Conservation (phyloP, 164 flowering plant species). For the Nymphaea colorata region DNA sequence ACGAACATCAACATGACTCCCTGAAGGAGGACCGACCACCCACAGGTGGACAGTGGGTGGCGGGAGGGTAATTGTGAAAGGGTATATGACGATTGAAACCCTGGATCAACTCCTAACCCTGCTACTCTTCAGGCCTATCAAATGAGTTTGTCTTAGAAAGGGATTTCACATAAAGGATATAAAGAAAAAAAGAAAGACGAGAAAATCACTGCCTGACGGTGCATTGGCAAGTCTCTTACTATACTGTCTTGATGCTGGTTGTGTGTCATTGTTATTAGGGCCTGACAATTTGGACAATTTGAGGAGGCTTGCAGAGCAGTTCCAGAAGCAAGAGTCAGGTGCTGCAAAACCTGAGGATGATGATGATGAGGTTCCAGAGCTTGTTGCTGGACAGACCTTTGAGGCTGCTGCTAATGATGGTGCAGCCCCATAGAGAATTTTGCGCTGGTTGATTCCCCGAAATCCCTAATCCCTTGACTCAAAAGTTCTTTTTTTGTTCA, state of each 20-base stretch:
- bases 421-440: background rate
- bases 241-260: background rate
- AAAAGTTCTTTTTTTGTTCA: background rate
- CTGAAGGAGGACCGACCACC: too few species aligned
- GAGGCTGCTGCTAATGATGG: constrained; percentile 45
- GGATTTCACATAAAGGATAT: too few species aligned
- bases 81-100: too few species aligned
- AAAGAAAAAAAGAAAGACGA: background rate
- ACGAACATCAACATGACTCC: too few species aligned
- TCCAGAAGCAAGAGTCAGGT: constrained; percentile 41
- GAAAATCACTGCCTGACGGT: background rate
- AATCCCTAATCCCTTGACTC: background rate
- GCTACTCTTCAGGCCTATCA: too few species aligned
- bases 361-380: constrained; percentile 57
- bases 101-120: too few species aligned
- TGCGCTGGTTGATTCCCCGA: background rate
- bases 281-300: constrained; percentile 65
- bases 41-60: too few species aligned
- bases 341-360: constrained; percentile 30
- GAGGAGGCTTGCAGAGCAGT: constrained; percentile 59
- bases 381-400: constrained; percentile 44
- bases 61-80: too few species aligned
- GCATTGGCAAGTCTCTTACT: background rate
- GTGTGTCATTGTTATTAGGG: constrained; percentile 17
- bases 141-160: too few species aligned